Conservation (phyloP, 1,139 yeast genomes). For the Trichomonascaceae sp. region DNA sequence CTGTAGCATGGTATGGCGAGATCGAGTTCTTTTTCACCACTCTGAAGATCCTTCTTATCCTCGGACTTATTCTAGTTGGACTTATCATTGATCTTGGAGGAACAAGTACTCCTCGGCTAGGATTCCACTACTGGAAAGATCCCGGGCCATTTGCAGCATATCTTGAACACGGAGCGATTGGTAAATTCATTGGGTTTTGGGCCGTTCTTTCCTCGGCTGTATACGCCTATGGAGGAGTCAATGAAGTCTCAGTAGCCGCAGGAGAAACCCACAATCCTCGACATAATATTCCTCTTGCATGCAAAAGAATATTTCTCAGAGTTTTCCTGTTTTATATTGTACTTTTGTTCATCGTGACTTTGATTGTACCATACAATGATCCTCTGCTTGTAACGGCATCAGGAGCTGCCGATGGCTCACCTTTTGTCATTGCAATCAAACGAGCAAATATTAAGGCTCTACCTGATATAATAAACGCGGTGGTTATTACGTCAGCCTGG, state of each 20-base stretch:
- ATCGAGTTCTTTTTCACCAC: conserved; percentile 30
- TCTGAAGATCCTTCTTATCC: conserved; percentile 25
- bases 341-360: conserved; percentile 65
- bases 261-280: conserved; percentile 78
- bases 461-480: conserved; percentile 63
- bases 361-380: conserved; percentile 69
- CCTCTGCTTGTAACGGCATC: conserved; percentile 30
- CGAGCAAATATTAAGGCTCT: conserved; percentile 54
- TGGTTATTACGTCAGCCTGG: conserved; percentile 55
- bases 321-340: conserved; percentile 66
- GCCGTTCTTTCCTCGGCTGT: conserved; percentile 55
- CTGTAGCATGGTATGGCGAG: conserved; percentile 34
- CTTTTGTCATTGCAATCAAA: conserved; percentile 60
- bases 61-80: conserved; percentile 25
- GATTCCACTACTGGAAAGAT: conserved; percentile 80
- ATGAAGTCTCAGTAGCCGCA: conserved; percentile 70
- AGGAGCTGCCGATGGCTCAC: conserved; percentile 48
- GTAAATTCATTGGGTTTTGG: conserved; percentile 24
- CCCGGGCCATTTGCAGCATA: conserved; percentile 63
- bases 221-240: conserved; percentile 45
- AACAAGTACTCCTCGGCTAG: conserved; percentile 36
- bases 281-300: conserved; percentile 70
- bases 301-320: conserved; percentile 65
- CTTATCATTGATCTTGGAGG: conserved; percentile 32
- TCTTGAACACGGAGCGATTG: conserved; percentile 43